Base-by-base conservation (phyloP, 108 stramenopile species). In the Skeletonema tropicum region DNA sequence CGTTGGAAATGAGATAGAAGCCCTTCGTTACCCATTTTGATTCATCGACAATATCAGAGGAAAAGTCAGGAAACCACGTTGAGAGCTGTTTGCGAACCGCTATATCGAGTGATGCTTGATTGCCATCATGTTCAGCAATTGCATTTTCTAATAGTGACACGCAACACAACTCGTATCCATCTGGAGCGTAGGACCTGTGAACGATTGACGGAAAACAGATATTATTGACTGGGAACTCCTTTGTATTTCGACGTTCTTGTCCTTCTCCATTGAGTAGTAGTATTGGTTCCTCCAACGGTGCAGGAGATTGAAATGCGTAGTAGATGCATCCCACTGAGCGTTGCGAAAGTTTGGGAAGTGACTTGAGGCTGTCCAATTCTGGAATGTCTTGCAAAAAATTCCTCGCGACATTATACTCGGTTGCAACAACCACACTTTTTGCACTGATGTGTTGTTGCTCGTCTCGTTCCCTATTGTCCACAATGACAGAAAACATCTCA, bases 121-220 rank as follows among this genome's bases (percentile, higher is more conserved):
- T 65, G 7, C 76, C 83, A 33, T 71, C 66, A 66, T 88, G 89
- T 12, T 71, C 60, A 23, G 79, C 68, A 84, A 96, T 82, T 14
- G 85, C 89, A 2, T 75, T 66, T 41, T 84, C 82, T 12, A 92
- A 75, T 68, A 96, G 55, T 9, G 91, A 86, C 5, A 94, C 92
- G 48, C 89, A 86, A 70, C 91, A 92, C 19, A 96, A 73, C 55
- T 79, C 84, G 35, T 77, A 82, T 39, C 92, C 91, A 7, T 70
- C 66, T 8, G 92, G 92, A 58, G 92, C 91, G 38, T 94, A 94
- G 9, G 29, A 58, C 3, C 64, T 75, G 48, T 86, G 89, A 9
- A 96, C 92, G 10, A 89, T 80, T 5, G 92, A 92, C 10, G 92
- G 95, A 59, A 96, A 96, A 73, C 95, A 93, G 62, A 92, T 73